Base-by-base conservation (phyloP, 345 rosid genomes). In the Populus davidiana region DNA sequence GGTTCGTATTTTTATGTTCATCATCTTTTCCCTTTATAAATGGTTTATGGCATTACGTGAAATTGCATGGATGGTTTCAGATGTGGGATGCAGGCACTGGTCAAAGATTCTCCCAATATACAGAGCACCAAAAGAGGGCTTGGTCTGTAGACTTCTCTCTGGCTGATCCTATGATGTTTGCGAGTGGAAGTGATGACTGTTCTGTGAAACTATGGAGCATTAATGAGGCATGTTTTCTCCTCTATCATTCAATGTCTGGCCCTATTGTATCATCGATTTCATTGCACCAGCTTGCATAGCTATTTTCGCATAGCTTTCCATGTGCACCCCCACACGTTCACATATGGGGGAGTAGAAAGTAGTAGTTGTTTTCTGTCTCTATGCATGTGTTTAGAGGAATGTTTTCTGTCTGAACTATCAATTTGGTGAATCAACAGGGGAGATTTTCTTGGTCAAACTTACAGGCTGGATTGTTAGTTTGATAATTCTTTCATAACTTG, bases 71-170 rank as follows among this genome's bases (percentile, higher is more conserved):
- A 69, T 86, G 79, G 77, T 44, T 81, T 73, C 87, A 94, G 98
- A 81, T 93, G 77, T 94, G 97, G 98, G 98, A 94, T 89, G 94
- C 87, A 63, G 88, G 88, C 70, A 94, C 97, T 56, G 97, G 97
- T 74, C 97, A 90, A 82, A 81, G 86, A 73, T 86, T 92, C 69
- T 87, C 87, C 38, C 92, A 91, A 74, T 94, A 86, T 70, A 82
- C 65, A 43, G 97, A 90, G 86, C 98, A 94, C 65, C 87, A 91
- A 82, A 94, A 90, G 89, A 88, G 98, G 86, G 91, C 97, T 49
- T 94, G 98, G 98, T 93, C 97, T 79, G 93, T 94, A 81, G 97
- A 94, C 87, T 94, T 94, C 79, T 92, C 96, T 67, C 89, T 74
- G 63, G 89, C 87, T 47, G 83, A 68, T 79, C 97, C 98, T 10